A percentile compares a stretch with the other conserved stretches of the same genome.
These are phyloP conservation scores for Eimeria brunetti DNA, from an alignment of 169 alveolate genomes.

Conservation along the genomic window DNA sequence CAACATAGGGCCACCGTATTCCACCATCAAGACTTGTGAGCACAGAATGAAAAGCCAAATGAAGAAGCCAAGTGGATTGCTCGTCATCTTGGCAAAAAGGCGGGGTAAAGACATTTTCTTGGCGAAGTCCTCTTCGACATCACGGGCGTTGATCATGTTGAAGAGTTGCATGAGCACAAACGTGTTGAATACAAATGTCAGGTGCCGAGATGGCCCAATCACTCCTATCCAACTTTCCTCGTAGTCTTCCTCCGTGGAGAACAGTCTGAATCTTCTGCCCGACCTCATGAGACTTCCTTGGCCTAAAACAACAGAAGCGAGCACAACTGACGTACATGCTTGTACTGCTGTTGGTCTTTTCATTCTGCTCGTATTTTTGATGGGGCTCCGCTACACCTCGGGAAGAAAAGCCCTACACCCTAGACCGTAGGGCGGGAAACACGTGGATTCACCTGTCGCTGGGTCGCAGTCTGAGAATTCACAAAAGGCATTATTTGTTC, in stretches of 20 bases:
- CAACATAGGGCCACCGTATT: constrained; percentile 79
- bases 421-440: not conserved
- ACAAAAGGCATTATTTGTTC: constrained; percentile 64
- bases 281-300: constrained; percentile 79
- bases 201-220: constrained; percentile 89
- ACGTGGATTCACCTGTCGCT: constrained; percentile 29
- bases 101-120: constrained; percentile 86
- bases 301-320: constrained; percentile 86
- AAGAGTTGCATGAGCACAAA: constrained; percentile 91
- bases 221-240: constrained; percentile 63
- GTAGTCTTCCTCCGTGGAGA: constrained; percentile 82
- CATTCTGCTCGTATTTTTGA: not conserved
- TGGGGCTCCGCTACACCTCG: not conserved
- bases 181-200: constrained; percentile 93
- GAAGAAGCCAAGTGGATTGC: constrained; percentile 75
- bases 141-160: constrained; percentile 93
- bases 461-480: constrained; percentile 81
- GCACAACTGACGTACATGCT: not conserved
- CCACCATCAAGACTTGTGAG: constrained; percentile 79
- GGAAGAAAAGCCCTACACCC: not conserved
- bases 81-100: constrained; percentile 69
- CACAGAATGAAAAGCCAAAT: constrained; percentile 80
- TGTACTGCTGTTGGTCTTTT: not conserved
- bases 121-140: constrained; percentile 89
- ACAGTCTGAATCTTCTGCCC: constrained; percentile 75